Percentiles rank a stretch among this genome's conserved stretches.
Conservation (phyloP, 257 asterid species). For the Petunia axillaris region DNA sequence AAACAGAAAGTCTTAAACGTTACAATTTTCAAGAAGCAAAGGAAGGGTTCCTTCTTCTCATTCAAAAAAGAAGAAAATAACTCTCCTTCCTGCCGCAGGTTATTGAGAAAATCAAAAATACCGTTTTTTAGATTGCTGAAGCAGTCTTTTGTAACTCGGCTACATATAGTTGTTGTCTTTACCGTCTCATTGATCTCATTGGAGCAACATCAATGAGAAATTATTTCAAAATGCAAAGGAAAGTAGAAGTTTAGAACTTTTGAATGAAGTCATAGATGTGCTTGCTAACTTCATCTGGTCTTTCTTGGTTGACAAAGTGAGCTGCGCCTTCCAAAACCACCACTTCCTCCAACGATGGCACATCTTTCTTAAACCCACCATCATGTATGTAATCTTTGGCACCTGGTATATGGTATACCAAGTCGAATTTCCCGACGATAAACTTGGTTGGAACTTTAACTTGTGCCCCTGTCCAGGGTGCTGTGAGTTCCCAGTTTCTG, state of each 20-base stretch:
- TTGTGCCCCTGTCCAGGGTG: constrained; percentile 37
- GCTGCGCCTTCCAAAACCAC: constrained; percentile 30
- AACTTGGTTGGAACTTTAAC: constrained; percentile 35
- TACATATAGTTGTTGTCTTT: too few relatives aligned
- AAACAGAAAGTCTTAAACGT: too few relatives aligned
- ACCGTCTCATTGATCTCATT: too few relatives aligned
- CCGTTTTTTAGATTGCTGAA: too few relatives aligned
- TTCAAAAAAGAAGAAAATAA: too few relatives aligned
- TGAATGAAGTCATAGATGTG: constrained; percentile 31
- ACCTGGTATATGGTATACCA: constrained; percentile 27
- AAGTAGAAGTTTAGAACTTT: constrained; percentile 9
- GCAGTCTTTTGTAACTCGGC: too few relatives aligned
- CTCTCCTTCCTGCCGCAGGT: too few relatives aligned
- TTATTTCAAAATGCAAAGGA: background rate
- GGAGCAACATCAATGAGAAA: background rate
- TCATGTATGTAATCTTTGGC: constrained; percentile 33
- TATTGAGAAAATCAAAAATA: too few relatives aligned
- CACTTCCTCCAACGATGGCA: constrained; percentile 30
- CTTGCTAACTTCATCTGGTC: constrained; percentile 23
- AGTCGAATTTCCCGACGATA: constrained; percentile 34
- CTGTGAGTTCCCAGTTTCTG: constrained; percentile 37
- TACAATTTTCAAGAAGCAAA: too few relatives aligned
- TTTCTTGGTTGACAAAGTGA: constrained; percentile 31
- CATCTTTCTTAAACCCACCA: constrained; percentile 31
- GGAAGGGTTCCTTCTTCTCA: too few relatives aligned